These are phyloP conservation scores for Lactifluus pinguis DNA, from an alignment of 768 basidiomycete genomes.

Conservation along the genomic window DNA sequence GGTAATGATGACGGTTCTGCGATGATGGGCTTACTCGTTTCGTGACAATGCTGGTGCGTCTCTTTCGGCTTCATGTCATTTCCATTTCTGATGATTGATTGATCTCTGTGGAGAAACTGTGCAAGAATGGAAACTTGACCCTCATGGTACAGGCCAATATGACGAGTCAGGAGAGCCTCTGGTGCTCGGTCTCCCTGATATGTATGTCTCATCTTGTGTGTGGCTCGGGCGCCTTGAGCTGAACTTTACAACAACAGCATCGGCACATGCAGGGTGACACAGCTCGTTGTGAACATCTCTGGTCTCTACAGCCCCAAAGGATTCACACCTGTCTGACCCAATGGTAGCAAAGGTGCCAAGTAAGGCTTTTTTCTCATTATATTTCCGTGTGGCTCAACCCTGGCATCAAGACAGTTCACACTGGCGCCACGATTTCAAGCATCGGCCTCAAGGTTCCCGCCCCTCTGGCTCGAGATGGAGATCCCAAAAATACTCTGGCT, in stretches of 20 bases:
- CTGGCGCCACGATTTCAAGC: too few species aligned
- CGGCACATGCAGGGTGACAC: conserved; percentile 65
- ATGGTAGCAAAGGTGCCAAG: too few species aligned
- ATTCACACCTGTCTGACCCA: conserved; percentile 45
- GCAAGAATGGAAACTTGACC: conserved; percentile 56
- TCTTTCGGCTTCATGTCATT: conserved; percentile 14
- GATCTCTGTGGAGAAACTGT: conserved; percentile 42
- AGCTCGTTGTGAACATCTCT: conserved; percentile 68
- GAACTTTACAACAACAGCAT: conserved; percentile 39
- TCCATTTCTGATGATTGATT: not conserved
- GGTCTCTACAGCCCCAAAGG: conserved; percentile 78
- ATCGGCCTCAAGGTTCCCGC: too few species aligned
- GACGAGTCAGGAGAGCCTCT: conserved; percentile 68
- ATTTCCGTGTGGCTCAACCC: too few species aligned
- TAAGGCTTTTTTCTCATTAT: too few species aligned
- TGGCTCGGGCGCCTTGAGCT: not conserved
- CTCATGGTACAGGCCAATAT: conserved; percentile 91
- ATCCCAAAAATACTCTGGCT: too few species aligned
- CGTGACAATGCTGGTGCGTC: conserved; percentile 69
- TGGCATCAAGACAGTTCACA: too few species aligned
- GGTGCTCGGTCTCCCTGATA: conserved; percentile 79
- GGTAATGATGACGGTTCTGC: conserved; percentile 59
- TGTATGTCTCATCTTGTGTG: conserved; percentile 33
- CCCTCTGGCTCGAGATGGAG: too few species aligned
- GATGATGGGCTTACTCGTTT: conserved; percentile 63